phyloP scores from a whole-genome alignment of 1,284 basidiomycete species.

The Cutaneotrichosporon cavernicola region DNA sequence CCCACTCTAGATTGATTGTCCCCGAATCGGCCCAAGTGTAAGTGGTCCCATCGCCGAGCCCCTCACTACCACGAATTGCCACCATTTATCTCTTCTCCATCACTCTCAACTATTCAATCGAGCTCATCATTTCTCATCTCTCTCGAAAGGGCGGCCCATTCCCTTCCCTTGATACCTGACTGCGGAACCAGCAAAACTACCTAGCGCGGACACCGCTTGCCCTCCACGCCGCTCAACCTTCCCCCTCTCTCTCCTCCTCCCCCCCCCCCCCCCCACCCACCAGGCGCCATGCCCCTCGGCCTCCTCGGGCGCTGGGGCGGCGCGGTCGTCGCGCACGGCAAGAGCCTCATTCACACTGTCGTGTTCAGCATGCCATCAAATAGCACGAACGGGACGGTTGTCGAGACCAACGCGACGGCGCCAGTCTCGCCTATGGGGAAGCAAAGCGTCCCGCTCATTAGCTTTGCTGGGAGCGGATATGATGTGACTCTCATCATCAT shows the following conservation, averaged over 20 bases:
- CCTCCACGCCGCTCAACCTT: background rate
- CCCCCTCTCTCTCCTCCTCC: background rate
- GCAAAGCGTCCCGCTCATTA: background rate
- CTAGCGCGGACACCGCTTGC: background rate
- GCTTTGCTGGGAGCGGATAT: constrained; percentile 45
- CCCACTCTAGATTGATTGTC: no score
- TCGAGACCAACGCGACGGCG: background rate
- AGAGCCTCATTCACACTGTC: constrained; percentile 39
- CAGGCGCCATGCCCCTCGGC: constrained; percentile 38
- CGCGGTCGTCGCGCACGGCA: constrained; percentile 27
- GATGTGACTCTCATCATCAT: constrained; percentile 46
- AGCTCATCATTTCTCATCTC: background rate
- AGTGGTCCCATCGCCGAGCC: background rate
- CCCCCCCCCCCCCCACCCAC: background rate
- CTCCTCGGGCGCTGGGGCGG: constrained; percentile 46
- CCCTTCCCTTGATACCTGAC: background rate
- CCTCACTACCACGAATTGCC: background rate
- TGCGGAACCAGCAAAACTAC: no score
- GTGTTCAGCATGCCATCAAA: constrained; percentile 43
- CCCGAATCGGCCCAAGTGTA: no score
- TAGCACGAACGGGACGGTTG: constrained; percentile 49
- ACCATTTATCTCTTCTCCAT: background rate
- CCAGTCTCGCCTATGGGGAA: background rate
- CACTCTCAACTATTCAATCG: no score
- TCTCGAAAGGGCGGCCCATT: background rate